These are phyloP conservation scores for Leishmania major DNA, from an alignment of 208 protist genomes.

Conservation along the genomic window DNA sequence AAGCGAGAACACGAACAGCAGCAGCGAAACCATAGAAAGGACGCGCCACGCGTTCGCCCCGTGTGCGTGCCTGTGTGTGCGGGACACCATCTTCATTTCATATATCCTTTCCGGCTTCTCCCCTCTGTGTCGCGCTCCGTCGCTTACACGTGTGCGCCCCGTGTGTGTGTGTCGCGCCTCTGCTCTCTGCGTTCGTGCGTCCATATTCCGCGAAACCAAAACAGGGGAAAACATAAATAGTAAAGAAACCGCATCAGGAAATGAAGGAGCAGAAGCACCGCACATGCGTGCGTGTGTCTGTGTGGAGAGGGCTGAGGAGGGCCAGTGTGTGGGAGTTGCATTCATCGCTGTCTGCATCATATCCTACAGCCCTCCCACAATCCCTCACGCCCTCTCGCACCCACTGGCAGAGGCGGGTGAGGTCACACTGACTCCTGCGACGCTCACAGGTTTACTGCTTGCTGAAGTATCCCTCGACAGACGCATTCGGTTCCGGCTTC, in stretches of 20 bases:
- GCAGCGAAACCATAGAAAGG: neutral
- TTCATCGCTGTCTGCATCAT: neutral
- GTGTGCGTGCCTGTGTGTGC: too few relatives aligned
- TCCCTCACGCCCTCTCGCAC: neutral
- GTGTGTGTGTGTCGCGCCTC: neutral
- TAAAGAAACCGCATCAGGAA: too few relatives aligned
- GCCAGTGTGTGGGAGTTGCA: neutral
- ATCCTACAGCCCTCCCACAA: neutral
- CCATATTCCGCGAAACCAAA: too few relatives aligned
- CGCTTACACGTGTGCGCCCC: neutral
- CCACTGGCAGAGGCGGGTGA: neutral
- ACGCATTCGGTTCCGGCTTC: slow-evolving; percentile 92
- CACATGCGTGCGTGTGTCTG: too few relatives aligned
- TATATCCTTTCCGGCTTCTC: neutral
- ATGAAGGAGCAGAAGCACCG: too few relatives aligned
- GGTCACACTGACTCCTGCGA: neutral
- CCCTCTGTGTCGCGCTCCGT: neutral
- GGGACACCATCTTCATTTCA: neutral
- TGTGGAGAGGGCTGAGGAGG: too few relatives aligned
- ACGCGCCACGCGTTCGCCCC: neutral
- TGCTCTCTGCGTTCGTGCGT: neutral
- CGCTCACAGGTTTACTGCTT: neutral
- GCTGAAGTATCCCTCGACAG: slow-evolving; percentile 90
- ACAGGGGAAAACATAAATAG: too few relatives aligned
- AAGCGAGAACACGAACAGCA: too few relatives aligned